phyloP scores from a whole-genome alignment of 345 rosid species.

The Populus alba region DNA sequence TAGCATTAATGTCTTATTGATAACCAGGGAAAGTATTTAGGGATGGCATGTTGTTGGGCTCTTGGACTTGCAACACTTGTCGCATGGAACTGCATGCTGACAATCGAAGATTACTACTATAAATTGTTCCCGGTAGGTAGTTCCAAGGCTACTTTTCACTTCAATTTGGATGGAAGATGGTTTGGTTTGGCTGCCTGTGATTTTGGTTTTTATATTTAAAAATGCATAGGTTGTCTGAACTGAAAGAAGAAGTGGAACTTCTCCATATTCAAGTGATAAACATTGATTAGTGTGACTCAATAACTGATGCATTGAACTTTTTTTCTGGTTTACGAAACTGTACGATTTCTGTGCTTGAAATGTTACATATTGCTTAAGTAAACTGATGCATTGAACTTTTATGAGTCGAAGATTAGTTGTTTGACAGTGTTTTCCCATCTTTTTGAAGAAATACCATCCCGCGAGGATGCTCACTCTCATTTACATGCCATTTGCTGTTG shows the following conservation, averaged over 20 bases:
- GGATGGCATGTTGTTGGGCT: constrained; percentile 63
- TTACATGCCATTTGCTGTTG: constrained; percentile 73
- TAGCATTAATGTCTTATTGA: not conserved
- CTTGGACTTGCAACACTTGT: constrained; percentile 78
- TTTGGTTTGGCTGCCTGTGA: too few species aligned
- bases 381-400: not conserved
- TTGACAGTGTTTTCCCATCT: not conserved
- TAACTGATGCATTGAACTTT: too few species aligned
- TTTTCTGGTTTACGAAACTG: too few species aligned
- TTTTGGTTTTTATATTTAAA: too few species aligned
- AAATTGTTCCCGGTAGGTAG: constrained; percentile 53
- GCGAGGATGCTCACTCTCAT: constrained; percentile 80
- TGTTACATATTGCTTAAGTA: not conserved
- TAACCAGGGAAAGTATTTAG: constrained; percentile 61
- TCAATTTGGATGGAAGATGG: too few species aligned
- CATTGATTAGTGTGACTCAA: too few species aligned
- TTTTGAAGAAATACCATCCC: constrained; percentile 76
- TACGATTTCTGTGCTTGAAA: not conserved
- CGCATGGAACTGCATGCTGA: constrained; percentile 84
- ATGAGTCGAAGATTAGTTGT: not conserved
- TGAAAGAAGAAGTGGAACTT: not conserved
- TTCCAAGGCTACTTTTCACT: not conserved
- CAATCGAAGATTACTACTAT: constrained; percentile 77
- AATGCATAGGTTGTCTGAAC: not conserved
- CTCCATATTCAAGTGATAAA: not conserved